These are phyloP conservation scores for Lumnitzera racemosa DNA, from an alignment of 345 rosid species.

Conservation along the genomic window DNA sequence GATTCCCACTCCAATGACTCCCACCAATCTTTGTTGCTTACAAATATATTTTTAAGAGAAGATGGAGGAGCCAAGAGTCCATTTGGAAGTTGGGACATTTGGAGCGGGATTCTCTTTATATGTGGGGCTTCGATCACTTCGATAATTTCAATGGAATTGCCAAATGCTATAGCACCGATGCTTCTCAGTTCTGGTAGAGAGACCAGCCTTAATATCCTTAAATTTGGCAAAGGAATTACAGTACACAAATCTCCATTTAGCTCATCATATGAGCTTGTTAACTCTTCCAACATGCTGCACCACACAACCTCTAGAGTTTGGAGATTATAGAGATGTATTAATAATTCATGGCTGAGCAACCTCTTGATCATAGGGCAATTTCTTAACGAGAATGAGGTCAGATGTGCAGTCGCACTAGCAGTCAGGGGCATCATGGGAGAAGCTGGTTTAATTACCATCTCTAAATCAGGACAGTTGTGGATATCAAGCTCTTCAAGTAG, in stretches of 20 bases:
- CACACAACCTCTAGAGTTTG: not conserved
- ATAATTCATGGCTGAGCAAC: conserved; percentile 2
- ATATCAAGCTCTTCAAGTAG: conserved; percentile 9
- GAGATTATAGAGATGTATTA: not conserved
- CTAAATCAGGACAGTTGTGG: not conserved
- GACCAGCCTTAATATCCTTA: not conserved
- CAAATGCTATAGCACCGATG: conserved; percentile 3
- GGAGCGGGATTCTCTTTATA: conserved; percentile 6
- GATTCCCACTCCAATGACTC: no score
- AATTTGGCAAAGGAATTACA: not conserved
- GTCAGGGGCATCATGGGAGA: not conserved
- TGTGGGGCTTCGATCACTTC: not conserved
- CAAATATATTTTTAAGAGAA: no score
- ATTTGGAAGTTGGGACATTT: no score
- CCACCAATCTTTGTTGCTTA: no score
- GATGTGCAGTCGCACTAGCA: not conserved
- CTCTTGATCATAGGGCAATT: not conserved
- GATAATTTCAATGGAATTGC: conserved; percentile 9
- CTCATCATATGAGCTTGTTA: not conserved
- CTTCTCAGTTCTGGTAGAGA: conserved; percentile 4
- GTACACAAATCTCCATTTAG: not conserved
- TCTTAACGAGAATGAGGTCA: not conserved
- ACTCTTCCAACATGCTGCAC: conserved; percentile 2
- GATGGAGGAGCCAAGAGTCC: no score
- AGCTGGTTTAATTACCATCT: conserved; percentile 13